Conservation (phyloP, 2,329 filamentous ascomycete species). For the Metarhizium guizhouense region DNA sequence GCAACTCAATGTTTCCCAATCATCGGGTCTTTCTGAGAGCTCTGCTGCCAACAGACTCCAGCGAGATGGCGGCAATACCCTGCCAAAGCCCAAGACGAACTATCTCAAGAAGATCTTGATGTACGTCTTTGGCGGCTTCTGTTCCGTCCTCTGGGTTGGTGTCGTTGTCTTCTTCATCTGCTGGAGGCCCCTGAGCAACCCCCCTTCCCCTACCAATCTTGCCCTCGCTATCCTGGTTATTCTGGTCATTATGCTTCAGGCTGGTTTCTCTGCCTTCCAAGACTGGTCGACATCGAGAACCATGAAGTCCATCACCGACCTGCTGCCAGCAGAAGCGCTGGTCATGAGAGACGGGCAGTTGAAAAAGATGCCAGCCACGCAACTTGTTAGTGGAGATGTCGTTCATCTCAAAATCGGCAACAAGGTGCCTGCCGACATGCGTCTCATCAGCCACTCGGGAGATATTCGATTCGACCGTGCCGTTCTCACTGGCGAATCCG, state of each 20-base stretch:
- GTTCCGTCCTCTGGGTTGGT: slow-evolving; percentile 36
- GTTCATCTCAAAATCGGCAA: slow-evolving; percentile 36
- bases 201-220: slow-evolving; percentile 33
- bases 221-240: slow-evolving; percentile 36
- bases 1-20: slow-evolving; percentile 27
- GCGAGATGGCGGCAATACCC: slow-evolving; percentile 31
- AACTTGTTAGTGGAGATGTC: slow-evolving; percentile 37
- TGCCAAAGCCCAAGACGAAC: slow-evolving; percentile 32
- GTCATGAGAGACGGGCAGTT: slow-evolving; percentile 35
- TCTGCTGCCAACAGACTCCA: slow-evolving; percentile 24
- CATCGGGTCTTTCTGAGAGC: slow-evolving; percentile 25
- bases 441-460: slow-evolving; percentile 31
- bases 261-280: slow-evolving; percentile 36
- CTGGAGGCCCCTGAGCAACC: slow-evolving; percentile 36
- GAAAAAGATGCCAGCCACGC: slow-evolving; percentile 28
- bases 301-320: slow-evolving; percentile 37
- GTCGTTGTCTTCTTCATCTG: slow-evolving; percentile 39
- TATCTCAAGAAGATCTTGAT: slow-evolving; percentile 30
- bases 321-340: slow-evolving; percentile 33
- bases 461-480: slow-evolving; percentile 33
- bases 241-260: slow-evolving; percentile 38
- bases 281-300: slow-evolving; percentile 37
- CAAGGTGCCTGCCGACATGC: slow-evolving; percentile 38
- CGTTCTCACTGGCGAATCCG: slow-evolving; percentile 32
- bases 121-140: slow-evolving; percentile 39